Evolutionary conservation across 1,139 yeast species (phyloP).

Genomic region (Candida tropicalis): DNA sequence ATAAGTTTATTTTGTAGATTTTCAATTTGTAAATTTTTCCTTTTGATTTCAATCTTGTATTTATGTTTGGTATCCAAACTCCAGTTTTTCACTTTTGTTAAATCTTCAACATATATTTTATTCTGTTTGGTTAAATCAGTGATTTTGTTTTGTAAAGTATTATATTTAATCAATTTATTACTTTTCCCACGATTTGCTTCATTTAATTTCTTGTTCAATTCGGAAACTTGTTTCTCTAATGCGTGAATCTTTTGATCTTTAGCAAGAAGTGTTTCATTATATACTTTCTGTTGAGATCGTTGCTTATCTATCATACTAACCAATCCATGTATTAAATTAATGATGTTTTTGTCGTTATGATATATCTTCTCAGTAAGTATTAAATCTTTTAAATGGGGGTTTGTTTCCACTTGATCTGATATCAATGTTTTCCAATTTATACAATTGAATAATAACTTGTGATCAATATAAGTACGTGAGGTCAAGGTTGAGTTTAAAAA

Average conservation of each 20-base stretch:
- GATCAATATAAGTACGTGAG: conserved; percentile 41
- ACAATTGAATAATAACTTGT: conserved; percentile 36
- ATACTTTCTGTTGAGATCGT: conserved; percentile 35
- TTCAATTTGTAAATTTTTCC: conserved; percentile 37
- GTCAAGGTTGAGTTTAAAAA: conserved; percentile 39
- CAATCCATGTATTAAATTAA: conserved; percentile 46
- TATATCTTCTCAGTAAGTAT: conserved; percentile 33
- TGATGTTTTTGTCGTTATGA: conserved; percentile 45
- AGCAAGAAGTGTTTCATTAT: conserved; percentile 31
- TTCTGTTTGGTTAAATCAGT: conserved; percentile 25
- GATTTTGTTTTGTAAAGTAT: conserved; percentile 23
- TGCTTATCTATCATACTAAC: conserved; percentile 42
- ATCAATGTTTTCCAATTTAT: conserved; percentile 37
- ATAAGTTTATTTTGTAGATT: conserved; percentile 43
- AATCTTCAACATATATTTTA: conserved; percentile 33
- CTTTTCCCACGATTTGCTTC: conserved; percentile 21
- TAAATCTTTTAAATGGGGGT: conserved; percentile 20
- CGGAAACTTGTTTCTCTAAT: conserved; percentile 26
- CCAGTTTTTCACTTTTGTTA: conserved; percentile 31
- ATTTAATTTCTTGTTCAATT: conserved; percentile 24
- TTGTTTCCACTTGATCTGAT: conserved; percentile 21
- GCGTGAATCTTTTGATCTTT: conserved; percentile 35
- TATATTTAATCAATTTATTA: conserved; percentile 22
- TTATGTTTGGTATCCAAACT: conserved; percentile 36
- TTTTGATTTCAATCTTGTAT: conserved; percentile 44